phyloP scores from a whole-genome alignment of 2,329 filamentous ascomycete genomes.

The Tolypocladium amazonense region DNA sequence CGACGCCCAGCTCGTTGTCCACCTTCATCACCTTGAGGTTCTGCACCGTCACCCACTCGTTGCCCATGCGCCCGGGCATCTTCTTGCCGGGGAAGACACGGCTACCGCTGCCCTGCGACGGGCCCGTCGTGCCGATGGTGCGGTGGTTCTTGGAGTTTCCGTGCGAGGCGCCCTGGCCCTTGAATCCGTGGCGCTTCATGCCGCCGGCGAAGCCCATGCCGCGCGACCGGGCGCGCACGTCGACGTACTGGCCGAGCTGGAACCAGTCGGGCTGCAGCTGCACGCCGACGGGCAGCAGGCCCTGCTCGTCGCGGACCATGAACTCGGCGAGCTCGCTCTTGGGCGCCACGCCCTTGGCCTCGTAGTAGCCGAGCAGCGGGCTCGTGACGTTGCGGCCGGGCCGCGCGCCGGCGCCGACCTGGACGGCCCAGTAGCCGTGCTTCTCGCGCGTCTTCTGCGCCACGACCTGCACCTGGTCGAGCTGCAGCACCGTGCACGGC shows the following conservation, averaged over 20 bases:
- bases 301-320: slow-evolving; percentile 62
- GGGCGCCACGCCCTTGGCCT: slow-evolving; percentile 67
- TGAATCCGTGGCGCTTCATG: slow-evolving; percentile 93
- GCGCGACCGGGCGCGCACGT: slow-evolving; percentile 66
- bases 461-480: slow-evolving; percentile 85
- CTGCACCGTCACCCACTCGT: slow-evolving; percentile 77
- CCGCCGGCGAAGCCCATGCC: slow-evolving; percentile 94
- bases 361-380: slow-evolving; percentile 80
- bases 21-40: slow-evolving; percentile 85
- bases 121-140: slow-evolving; percentile 81
- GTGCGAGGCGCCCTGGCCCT: slow-evolving; percentile 82
- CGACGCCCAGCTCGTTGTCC: slow-evolving; percentile 74
- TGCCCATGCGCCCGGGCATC: slow-evolving; percentile 96
- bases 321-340: slow-evolving; percentile 84
- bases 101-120: slow-evolving; percentile 83
- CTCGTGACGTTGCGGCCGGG: slow-evolving; percentile 67
- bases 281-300: slow-evolving; percentile 66
- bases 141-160: slow-evolving; percentile 93
- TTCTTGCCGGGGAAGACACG: slow-evolving; percentile 92
- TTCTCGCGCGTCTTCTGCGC: slow-evolving; percentile 69
- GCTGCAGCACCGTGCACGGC: slow-evolving; percentile 83
- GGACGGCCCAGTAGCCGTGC: slow-evolving; percentile 91
- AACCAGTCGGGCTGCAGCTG: slow-evolving; percentile 84
- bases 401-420: slow-evolving; percentile 71
- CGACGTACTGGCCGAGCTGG: slow-evolving; percentile 78